Evolutionary conservation across 1,139 yeast species (phyloP).

Genomic region (Magnusiomyces paraingens): DNA sequence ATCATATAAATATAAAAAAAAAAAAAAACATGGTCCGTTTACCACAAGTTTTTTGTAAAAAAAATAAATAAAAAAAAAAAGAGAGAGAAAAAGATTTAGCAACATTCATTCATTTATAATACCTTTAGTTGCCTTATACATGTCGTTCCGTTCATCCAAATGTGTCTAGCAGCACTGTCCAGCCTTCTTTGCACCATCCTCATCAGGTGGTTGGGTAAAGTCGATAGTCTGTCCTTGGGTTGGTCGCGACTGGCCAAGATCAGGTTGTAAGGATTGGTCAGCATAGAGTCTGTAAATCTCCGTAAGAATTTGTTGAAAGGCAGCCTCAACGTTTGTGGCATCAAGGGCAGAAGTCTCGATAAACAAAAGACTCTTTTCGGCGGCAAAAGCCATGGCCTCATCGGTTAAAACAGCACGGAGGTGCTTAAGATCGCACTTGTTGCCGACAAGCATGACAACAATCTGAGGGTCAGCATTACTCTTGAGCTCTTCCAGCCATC

Average conservation of each 20-base stretch:
- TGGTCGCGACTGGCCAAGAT: conserved; percentile 44
- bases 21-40: too few relatives aligned
- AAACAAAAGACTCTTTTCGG: conserved; percentile 84
- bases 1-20: too few relatives aligned
- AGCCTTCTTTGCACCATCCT: conserved; percentile 61
- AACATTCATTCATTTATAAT: too few relatives aligned
- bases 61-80: too few relatives aligned
- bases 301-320: conserved; percentile 86
- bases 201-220: conserved; percentile 90
- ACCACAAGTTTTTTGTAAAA: too few relatives aligned
- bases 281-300: conserved; percentile 86
- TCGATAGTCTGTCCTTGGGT: conserved; percentile 82
- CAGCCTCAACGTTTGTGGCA: conserved; percentile 89
- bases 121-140: too few relatives aligned
- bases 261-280: conserved; percentile 38
- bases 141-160: too few relatives aligned
- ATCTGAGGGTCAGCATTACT: conserved; percentile 97
- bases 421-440: conserved; percentile 93
- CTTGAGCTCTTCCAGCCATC: conserved; percentile 92
- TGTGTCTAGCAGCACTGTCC: conserved; percentile 41
- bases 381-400: conserved; percentile 90
- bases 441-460: conserved; percentile 93
- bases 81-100: too few relatives aligned
- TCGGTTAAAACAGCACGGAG: conserved; percentile 96
- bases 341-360: conserved; percentile 97